Base-by-base conservation (phyloP, 768 basidiomycete species). In the Rhizopogon vesiculosus region DNA sequence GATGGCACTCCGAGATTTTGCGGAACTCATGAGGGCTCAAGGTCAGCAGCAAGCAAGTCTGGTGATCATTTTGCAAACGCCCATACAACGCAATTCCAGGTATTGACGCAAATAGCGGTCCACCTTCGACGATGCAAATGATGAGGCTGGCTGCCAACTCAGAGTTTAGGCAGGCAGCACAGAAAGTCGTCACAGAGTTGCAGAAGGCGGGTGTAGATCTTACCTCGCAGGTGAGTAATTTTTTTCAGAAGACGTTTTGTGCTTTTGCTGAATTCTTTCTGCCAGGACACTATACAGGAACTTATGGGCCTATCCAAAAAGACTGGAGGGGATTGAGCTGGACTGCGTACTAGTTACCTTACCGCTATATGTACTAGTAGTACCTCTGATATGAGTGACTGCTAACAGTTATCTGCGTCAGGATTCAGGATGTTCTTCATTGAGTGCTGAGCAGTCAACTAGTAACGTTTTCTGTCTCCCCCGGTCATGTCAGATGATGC, bases 131-230 rank as follows among this genome's bases (percentile, higher is more conserved):
- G 9, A 67, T 78, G 52, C 77, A 83, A 56, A 73, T 87, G 72
- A 67, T 86, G 54, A 81, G 77, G 58, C 71, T 89, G 46, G 70
- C 79, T 28, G 66, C 76, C 31, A 82, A 76, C 57, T 61, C 79
- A 1, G 81, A 81, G 55, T 85, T 87, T 56, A 72, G 78, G 54
- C 72, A 67, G 42, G 78, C 76, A 25, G 73, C 77, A 31, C 72
- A 72, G 59, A 70, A 69, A 41, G 71, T 85, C 6, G 69, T 74
- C 50, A 74, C 74, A 13, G 83, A 81, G 55, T 64, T 87, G 57
- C 64, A 78, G 51, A 82, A 81, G 35, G 82, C 83, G 19, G 87
- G 84, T 5, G 65, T 89, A n/a, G 80, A 87, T 63, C 53, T 85
- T 38, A 68, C 66, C 38, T 78, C 81, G 45, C 76, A 81, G 69